Percentiles rank a stretch among this genome's conserved stretches.
phyloP scores from a whole-genome alignment of 805 yeast species.

The Wickerhamomyces strasburgensis region DNA sequence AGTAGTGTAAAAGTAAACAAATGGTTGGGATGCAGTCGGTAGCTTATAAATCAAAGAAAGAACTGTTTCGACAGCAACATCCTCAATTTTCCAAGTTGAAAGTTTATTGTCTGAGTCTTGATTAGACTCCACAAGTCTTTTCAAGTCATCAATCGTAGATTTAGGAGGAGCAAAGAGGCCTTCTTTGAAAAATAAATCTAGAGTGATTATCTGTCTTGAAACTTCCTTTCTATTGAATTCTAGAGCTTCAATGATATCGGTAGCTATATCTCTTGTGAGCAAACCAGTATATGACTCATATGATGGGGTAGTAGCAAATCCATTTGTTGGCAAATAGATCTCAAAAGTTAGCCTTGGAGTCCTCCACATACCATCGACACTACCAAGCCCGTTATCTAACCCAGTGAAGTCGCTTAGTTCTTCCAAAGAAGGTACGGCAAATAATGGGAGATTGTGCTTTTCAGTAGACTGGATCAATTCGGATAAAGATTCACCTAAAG shows the following conservation, averaged over 20 bases:
- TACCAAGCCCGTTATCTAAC: conserved; percentile 37
- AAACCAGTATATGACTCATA: conserved; percentile 48
- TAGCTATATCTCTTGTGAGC: conserved; percentile 67
- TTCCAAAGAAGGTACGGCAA: conserved; percentile 34
- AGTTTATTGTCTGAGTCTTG: conserved; percentile 25
- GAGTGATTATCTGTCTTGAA: conserved; percentile 70
- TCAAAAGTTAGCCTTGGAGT: conserved; percentile 57
- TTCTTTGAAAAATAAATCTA: conserved; percentile 67
- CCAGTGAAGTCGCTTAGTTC: conserved; percentile 28
- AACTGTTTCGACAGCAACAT: conserved; percentile 77
- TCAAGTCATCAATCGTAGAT: conserved; percentile 67
- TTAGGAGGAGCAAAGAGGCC: conserved; percentile 70
- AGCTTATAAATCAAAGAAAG: conserved; percentile 72
- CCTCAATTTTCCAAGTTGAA: conserved; percentile 90
- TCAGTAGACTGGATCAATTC: conserved; percentile 14
- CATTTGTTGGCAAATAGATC: conserved; percentile 48
- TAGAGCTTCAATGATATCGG: conserved; percentile 70
- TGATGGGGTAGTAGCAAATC: conserved; percentile 64
- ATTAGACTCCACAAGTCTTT: conserved; percentile 36
- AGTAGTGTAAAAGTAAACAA: conserved; percentile 77
- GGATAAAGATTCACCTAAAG: conserved; percentile 13
- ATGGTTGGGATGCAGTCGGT: conserved; percentile 61
- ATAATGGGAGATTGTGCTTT: conserved; percentile 19
- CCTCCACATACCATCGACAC: conserved; percentile 64
- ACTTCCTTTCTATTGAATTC: conserved; percentile 89